Evolutionary conservation across 1,284 basidiomycete species (phyloP), one percentile per base, ranked within the genome.

Genomic region (Puccinia brachypodii): DNA sequence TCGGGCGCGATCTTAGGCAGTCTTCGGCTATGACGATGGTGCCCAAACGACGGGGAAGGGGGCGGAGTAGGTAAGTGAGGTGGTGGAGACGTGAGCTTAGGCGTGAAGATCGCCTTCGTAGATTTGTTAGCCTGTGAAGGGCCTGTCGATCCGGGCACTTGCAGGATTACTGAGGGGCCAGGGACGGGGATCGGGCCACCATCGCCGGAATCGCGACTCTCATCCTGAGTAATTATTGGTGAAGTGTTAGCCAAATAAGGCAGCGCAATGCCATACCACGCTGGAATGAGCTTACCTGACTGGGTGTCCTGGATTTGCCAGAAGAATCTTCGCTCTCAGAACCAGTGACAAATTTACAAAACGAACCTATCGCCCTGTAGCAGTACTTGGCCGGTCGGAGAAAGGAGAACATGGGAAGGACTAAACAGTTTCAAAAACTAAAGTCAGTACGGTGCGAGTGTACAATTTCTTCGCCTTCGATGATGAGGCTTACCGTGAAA

Each of bases 381-480:
- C 85, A 87, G 82, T 86, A 87, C 75, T 86, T 85, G 36, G 87
- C 87, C 40, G 87, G 86, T 19, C 85, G 85, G 1, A 87, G 87
- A 76, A 87, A 87, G 0, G 87, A 85, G 82, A 88, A 88, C 40
- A 88, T 83, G 4, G 88, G 86, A 8, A 88, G 83, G 58, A 88
- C 88, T 85, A 90, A 89, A 83, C 89, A 89, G 68, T 60, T 38
- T 8, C 33, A 28, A 62, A 77, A 58, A 50, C 14, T 25, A 68
- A 22, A 19, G 40, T 13, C 9, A 31, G 38, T 56, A 14, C 22
- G 28, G 19, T 19, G 11, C 28, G 38, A 3, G 40, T 33, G 40
- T 2, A 6, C 4, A 31, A 50, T 31, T 25, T 50, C 68, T 38
- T 40, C 33, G 40, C 8, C 40, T 22, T 77, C 31, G 33, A 53